Evolutionary conservation across 805 yeast species (phyloP).

Genomic region (Suhomyces faveliae): DNA sequence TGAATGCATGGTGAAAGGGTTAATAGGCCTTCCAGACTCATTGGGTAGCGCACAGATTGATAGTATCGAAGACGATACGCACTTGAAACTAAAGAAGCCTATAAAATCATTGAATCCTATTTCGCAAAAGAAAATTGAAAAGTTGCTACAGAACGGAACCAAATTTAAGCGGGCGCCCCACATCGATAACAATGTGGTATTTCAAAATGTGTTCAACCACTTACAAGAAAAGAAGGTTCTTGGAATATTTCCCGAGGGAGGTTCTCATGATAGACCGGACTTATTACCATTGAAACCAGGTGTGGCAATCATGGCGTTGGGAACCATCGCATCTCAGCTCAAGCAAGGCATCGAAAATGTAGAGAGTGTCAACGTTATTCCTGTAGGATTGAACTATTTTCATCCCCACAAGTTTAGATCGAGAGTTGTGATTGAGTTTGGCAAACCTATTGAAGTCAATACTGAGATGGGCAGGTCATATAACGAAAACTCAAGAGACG

Average conservation of each 20-base stretch:
- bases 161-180: conserved; percentile 37
- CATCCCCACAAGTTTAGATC: conserved; percentile 42
- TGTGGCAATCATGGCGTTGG: conserved; percentile 46
- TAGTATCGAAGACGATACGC: conserved; percentile 30
- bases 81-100: conserved; percentile 24
- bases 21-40: conserved; percentile 37
- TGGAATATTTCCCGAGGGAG: conserved; percentile 47
- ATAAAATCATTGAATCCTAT: conserved; percentile 18
- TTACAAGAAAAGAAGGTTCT: conserved; percentile 32
- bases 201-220: conserved; percentile 37
- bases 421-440: conserved; percentile 43
- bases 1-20: conserved; percentile 35
- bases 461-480: conserved; percentile 28
- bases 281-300: conserved; percentile 45
- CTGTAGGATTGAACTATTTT: conserved; percentile 44
- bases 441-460: conserved; percentile 39
- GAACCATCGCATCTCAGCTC: conserved; percentile 32
- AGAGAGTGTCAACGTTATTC: conserved; percentile 30
- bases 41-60: conserved; percentile 35
- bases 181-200: conserved; percentile 36
- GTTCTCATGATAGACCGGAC: conserved; percentile 43
- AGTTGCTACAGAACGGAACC: conserved; percentile 26
- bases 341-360: conserved; percentile 17
- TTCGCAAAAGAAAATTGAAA: conserved; percentile 14
- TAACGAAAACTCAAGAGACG: conserved; percentile 22